Conservation (phyloP, 768 basidiomycete species). For the Amanita brunnescens region DNA sequence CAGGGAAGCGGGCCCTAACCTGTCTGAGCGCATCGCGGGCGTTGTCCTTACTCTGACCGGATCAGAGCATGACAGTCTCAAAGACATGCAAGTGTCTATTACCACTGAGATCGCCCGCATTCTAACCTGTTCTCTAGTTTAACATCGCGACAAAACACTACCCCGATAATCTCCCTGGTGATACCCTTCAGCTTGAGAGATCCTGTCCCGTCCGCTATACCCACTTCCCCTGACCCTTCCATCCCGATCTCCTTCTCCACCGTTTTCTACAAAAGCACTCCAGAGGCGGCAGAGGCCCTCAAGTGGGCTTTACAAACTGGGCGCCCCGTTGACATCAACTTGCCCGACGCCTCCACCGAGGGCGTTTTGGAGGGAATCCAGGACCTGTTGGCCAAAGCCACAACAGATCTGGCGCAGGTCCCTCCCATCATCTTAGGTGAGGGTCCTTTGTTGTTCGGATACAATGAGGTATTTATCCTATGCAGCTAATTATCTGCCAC, state of each 20-base stretch:
- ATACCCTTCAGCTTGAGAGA: slow-evolving; percentile 54
- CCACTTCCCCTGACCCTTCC: slow-evolving; percentile 28
- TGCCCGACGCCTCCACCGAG: slow-evolving; percentile 47
- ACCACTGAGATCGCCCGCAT: not conserved
- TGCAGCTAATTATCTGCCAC: slow-evolving; percentile 71
- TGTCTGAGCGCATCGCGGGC: slow-evolving; percentile 39
- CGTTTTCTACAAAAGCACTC: slow-evolving; percentile 40
- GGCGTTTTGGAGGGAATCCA: slow-evolving; percentile 55
- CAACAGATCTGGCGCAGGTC: slow-evolving; percentile 32
- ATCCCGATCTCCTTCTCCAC: slow-evolving; percentile 49
- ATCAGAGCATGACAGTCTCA: slow-evolving; percentile 32
- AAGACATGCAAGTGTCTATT: slow-evolving; percentile 36
- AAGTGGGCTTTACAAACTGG: slow-evolving; percentile 58
- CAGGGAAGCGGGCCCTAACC: slow-evolving; percentile 35
- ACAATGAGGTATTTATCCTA: not conserved
- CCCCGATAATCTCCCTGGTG: slow-evolving; percentile 46
- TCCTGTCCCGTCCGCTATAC: slow-evolving; percentile 30
- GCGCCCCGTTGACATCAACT: slow-evolving; percentile 62
- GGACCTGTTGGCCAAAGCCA: slow-evolving; percentile 61
- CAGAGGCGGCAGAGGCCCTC: slow-evolving; percentile 45
- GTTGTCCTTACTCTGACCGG: slow-evolving; percentile 48
- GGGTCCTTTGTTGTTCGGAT: slow-evolving; percentile 15
- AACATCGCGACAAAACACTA: not conserved
- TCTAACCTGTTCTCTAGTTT: slow-evolving; percentile 2
- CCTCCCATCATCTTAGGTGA: slow-evolving; percentile 63